Conservation (phyloP, 2,329 filamentous ascomycete genomes). For the Eutypa lata region DNA sequence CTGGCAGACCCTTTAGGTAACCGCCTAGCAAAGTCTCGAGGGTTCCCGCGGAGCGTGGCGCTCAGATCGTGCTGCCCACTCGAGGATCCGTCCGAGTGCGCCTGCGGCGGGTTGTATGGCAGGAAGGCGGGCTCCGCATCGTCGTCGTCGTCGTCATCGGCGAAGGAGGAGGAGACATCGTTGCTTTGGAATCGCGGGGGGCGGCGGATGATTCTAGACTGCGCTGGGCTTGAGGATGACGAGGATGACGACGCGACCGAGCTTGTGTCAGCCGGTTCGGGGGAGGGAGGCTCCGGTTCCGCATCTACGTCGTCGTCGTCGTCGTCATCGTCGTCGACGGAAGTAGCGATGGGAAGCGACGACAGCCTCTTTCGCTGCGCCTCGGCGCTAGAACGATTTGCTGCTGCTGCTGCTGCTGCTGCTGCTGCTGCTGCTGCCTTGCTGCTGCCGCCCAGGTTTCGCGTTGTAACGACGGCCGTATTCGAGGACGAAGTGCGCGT, state of each 20-base stretch:
- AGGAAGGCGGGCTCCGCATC: slow-evolving; percentile 56
- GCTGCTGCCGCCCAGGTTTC: slow-evolving; percentile 32
- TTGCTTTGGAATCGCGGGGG: slow-evolving; percentile 49
- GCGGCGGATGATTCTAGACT: slow-evolving; percentile 59
- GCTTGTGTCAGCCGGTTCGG: slow-evolving; percentile 39
- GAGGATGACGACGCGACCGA: slow-evolving; percentile 30
- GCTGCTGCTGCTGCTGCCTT: slow-evolving; percentile 24
- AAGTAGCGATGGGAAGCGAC: slow-evolving; percentile 39
- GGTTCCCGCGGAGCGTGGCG: slow-evolving; percentile 50
- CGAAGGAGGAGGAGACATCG: slow-evolving; percentile 35
- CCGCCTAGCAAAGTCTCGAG: slow-evolving; percentile 31
- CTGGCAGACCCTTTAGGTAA: slow-evolving; percentile 26
- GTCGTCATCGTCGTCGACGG: slow-evolving; percentile 28
- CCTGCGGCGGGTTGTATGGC: slow-evolving; percentile 35
- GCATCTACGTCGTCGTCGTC: slow-evolving; percentile 30
- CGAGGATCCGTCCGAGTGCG: slow-evolving; percentile 16
- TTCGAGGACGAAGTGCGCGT: slow-evolving; percentile 48
- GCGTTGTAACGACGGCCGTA: slow-evolving; percentile 34
- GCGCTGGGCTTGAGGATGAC: slow-evolving; percentile 45
- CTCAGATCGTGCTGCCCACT: slow-evolving; percentile 41
- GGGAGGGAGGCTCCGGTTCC: slow-evolving; percentile 39
- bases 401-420: slow-evolving; percentile 23
- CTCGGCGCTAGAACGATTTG: slow-evolving; percentile 24
- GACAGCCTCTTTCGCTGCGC: slow-evolving; percentile 41
- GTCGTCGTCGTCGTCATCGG: slow-evolving; percentile 53